Evolutionary conservation across 2,329 filamentous ascomycete genomes (phyloP), one percentile per base, ranked within the genome.

Genomic region (Pestalotiopsis sp.): DNA sequence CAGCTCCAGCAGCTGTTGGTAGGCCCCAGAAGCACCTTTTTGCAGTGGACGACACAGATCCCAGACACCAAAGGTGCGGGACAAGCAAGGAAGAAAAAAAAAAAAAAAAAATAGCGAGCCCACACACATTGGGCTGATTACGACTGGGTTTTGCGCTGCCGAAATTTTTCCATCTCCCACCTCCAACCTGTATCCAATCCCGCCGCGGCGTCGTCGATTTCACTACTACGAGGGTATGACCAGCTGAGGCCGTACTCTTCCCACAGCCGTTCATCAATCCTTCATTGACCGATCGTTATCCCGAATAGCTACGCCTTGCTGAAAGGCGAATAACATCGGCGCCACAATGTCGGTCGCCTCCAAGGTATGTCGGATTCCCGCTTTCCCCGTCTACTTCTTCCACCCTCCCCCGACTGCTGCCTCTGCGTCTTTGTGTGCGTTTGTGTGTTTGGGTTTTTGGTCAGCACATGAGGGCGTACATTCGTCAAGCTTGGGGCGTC

Each of bases 261-360:
- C 71, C 68, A 52, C 70, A 72, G 72, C 70, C 68, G 69, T 71
- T 69, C 69, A 70, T 69, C 61, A 67, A 66, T 61, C 68, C 70
- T 69, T 71, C 72, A 74, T 72, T 75, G 72, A 75, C 71, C 70
- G 76, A 76, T 73, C 75, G 77, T 77, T 76, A 75, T 75, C 72
- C 72, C 69, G 68, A 57, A 78, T 73, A 78, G 77, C 75, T 78
- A 80, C 82, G 82, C 82, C 83, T 84, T 82, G 77, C 78, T 79
- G 77, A 79, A 83, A 86, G 85, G 85, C 85, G 84, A 85, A 81
- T 80, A 83, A 52, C 82, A 82, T 79, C 76, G 82, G 81, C 82
- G 86, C 83, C 87, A 88, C 82, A 79, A 89, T 89, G 87, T 88
- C 86, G 83, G 85, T 89, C 85, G 86, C 83, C 82, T 86, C 85